Conservation (phyloP, 441 rosid genomes). For the Pelargonium australe region DNA sequence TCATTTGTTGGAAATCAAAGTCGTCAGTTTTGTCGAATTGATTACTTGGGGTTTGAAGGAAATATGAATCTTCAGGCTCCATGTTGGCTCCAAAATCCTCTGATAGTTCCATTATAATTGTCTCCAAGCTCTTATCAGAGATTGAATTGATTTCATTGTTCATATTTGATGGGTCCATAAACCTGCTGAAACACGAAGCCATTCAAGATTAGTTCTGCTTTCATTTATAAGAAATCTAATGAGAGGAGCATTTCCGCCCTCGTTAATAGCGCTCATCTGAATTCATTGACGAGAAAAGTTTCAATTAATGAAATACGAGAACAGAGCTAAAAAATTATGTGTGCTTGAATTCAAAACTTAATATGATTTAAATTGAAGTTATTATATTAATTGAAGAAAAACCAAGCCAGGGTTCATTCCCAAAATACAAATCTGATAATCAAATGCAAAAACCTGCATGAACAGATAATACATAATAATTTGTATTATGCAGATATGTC, state of each 20-base stretch:
- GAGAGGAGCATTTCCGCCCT: not conserved
- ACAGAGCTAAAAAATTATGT: too few species aligned
- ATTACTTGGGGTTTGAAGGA: not conserved
- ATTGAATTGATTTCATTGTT: not conserved
- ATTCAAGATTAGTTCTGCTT: not conserved
- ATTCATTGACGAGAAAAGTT: too few species aligned
- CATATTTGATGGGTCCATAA: not conserved
- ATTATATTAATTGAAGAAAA: not conserved
- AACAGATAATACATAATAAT: not conserved
- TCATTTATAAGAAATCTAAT: not conserved
- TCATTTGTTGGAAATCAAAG: not conserved
- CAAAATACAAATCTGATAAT: not conserved
- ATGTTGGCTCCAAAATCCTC: not conserved
- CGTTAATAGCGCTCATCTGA: too few species aligned
- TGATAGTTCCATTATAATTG: not conserved
- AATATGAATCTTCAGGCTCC: not conserved
- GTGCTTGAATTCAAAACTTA: too few species aligned
- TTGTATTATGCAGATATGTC: not conserved
- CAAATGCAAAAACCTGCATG: not conserved
- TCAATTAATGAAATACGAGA: too few species aligned
- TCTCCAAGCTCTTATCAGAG: not conserved
- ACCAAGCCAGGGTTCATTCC: not conserved
- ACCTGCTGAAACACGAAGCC: not conserved
- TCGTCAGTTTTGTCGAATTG: not conserved
- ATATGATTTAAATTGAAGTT: too few species aligned